Base-by-base conservation (phyloP, 148 eudicot genomes). In the Chenopodium berlandieri region DNA sequence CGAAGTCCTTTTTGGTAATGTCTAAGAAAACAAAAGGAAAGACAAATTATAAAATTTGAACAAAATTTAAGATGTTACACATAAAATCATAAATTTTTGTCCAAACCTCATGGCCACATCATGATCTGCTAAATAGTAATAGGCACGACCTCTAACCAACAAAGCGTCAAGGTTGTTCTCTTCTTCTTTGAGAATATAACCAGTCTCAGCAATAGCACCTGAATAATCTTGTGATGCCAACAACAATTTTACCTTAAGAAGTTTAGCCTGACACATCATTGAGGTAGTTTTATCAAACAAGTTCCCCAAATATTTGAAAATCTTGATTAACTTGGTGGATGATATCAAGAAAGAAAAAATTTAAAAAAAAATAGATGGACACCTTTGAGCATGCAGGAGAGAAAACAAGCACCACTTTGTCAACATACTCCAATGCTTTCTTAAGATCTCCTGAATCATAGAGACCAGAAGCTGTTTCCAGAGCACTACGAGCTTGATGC, bases 1-100 rank as follows among this genome's bases (percentile, higher is more conserved):
- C 98, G 97, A 68, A 95, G 92, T 79, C 98, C 97, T 90, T 95
- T 93, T 81, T 95, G 98, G 83, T 86, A 95, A 90, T 95, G 97
- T 90, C 98, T 95, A 90, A 78, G 27, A 79, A 52, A 68, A 64
- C 54, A 86, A 69, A 54, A 14, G 68, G 20, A 75, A 80, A 78
- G 31, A 31, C 60, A 22, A 65, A 27, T 73, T 50, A 68, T 71
- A 31, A 84, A 4, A 12, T 46, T 3, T 23, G 63, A 20, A 58
- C 50, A 56, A 31, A 30, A 19, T 56, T 9, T 73, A 20, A 52
- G 46, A 46, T 56, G 40, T 50, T 20, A 34, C 37, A 27, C 16
- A 72, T 66, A 34, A 10, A 34, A 83, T 75, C 17, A 27, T 52
- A 11, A 67, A 27, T 65, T 64, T 7, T 46, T 76, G 50, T 78